phyloP scores from a whole-genome alignment of 805 yeast species.

The Vanderwaltozyma tropicalis region DNA sequence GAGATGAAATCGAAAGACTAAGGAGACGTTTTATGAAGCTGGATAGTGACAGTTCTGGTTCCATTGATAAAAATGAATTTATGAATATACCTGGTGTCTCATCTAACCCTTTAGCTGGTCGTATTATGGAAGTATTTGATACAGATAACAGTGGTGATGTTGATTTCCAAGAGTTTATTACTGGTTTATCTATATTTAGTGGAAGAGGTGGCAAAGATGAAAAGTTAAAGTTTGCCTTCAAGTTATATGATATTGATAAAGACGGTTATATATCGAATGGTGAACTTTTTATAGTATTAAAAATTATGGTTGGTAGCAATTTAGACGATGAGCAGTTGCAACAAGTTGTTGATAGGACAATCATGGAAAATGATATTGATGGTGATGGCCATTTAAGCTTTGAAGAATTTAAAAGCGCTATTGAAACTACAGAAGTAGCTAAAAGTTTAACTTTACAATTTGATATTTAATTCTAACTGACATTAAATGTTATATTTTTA shows the following conservation, averaged over 20 bases:
- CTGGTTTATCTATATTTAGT: conserved; percentile 79
- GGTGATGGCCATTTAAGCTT: conserved; percentile 81
- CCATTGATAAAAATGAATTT: conserved; percentile 84
- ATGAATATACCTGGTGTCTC: conserved; percentile 87
- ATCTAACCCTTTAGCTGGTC: conserved; percentile 76
- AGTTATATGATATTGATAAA: conserved; percentile 87
- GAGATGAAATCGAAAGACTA: conserved; percentile 84
- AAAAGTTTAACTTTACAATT: conserved; percentile 45
- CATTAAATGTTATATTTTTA: background rate
- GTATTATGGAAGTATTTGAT: conserved; percentile 91
- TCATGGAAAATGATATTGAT: conserved; percentile 82
- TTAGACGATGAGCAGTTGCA: conserved; percentile 80
- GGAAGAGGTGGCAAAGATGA: conserved; percentile 73
- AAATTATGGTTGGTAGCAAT: conserved; percentile 95
- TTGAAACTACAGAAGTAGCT: conserved; percentile 46
- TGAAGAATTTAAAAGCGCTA: conserved; percentile 71
- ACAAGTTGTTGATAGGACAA: conserved; percentile 93
- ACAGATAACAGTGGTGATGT: conserved; percentile 86
- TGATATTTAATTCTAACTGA: conserved; percentile 24
- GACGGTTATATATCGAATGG: conserved; percentile 96
- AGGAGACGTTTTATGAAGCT: conserved; percentile 90
- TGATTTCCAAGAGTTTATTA: conserved; percentile 89
- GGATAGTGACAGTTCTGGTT: conserved; percentile 87
- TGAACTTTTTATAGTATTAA: conserved; percentile 80
- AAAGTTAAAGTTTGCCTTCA: conserved; percentile 80